phyloP scores from a whole-genome alignment of 139 green algal species.

The Ulvella scutata region DNA sequence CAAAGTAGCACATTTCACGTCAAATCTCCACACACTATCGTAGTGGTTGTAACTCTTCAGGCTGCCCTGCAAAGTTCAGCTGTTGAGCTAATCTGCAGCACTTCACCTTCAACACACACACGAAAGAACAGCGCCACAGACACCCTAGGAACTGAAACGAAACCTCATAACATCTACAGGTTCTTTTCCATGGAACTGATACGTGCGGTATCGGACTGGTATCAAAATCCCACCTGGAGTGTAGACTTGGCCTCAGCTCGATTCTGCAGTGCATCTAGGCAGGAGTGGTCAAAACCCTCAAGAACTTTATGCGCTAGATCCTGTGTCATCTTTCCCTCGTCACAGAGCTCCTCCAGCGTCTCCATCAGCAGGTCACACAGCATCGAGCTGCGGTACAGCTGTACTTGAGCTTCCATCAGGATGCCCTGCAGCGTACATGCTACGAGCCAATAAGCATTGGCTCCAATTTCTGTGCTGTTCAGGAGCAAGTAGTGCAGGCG shows the following conservation, averaged over 20 bases:
- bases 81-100: not conserved
- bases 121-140: not conserved
- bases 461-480: no score
- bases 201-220: not conserved
- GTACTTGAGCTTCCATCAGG: not conserved
- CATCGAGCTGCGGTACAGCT: not conserved
- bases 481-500: no score
- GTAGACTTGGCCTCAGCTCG: not conserved
- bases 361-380: not conserved
- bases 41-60: not conserved
- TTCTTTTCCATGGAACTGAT: not conserved
- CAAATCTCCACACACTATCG: not conserved
- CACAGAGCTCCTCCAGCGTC: not conserved
- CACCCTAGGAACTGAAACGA: not conserved
- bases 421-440: not conserved
- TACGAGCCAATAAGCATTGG: no score
- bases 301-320: not conserved
- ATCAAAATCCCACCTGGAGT: not conserved
- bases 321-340: not conserved
- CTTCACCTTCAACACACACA: not conserved
- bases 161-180: not conserved
- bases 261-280: not conserved
- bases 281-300: not conserved
- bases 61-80: not conserved
- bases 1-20: not conserved